These are phyloP conservation scores for Talaromyces funiculosus DNA, from an alignment of 2,329 filamentous ascomycete species.

Conservation along the genomic window DNA sequence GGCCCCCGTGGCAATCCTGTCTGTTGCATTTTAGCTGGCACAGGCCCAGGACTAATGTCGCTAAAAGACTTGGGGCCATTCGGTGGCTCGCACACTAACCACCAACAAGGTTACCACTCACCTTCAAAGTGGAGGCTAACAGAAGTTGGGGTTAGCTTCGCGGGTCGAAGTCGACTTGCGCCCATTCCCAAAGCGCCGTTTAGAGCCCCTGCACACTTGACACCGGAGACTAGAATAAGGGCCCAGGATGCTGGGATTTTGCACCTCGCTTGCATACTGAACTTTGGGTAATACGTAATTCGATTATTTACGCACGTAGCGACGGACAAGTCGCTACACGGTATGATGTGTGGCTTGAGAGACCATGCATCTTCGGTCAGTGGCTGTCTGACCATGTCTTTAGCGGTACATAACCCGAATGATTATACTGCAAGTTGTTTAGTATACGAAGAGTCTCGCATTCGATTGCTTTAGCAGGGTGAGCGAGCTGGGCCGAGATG, in stretches of 20 bases:
- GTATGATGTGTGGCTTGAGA: neutral
- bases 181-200: slow-evolving; percentile 3
- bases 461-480: neutral
- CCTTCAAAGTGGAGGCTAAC: neutral
- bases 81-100: neutral
- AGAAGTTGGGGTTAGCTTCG: neutral
- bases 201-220: slow-evolving; percentile 12
- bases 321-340: neutral
- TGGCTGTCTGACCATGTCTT: neutral
- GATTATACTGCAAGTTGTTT: neutral
- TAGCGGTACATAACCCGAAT: neutral
- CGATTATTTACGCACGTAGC: neutral
- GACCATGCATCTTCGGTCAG: neutral
- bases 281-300: neutral
- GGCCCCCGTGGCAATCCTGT: neutral
- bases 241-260: slow-evolving; percentile 14
- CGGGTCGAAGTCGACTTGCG: neutral
- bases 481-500: neutral
- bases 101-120: neutral
- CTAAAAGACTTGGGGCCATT: neutral
- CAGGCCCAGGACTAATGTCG: neutral
- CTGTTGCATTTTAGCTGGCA: neutral
- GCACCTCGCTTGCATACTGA: neutral
- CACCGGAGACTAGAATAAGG: slow-evolving; percentile 16
- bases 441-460: neutral